Conservation (phyloP, 768 basidiomycete species). For the Podaxis sp. region DNA sequence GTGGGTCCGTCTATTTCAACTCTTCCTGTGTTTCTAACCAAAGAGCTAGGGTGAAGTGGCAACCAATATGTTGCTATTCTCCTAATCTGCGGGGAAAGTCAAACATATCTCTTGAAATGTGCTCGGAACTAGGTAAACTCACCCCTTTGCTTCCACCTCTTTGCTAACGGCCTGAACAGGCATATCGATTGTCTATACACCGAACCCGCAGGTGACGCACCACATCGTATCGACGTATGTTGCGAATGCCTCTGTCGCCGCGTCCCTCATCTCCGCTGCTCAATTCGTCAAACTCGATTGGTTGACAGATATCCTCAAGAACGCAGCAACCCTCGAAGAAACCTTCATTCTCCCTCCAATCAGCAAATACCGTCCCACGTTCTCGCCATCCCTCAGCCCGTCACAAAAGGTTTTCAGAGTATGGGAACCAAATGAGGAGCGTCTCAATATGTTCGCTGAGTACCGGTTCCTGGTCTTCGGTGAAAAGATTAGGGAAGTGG, state of each 20-base stretch:
- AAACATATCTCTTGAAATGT: constrained; percentile 38
- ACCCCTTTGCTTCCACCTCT: not conserved
- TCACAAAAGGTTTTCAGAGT: constrained; percentile 50
- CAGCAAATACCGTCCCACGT: constrained; percentile 58
- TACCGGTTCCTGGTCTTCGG: constrained; percentile 62
- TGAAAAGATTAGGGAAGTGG: constrained; percentile 51
- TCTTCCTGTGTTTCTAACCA: not conserved
- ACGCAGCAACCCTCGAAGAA: constrained; percentile 46
- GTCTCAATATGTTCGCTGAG: constrained; percentile 50
- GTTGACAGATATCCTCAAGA: constrained; percentile 58
- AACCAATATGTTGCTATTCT: constrained; percentile 48
- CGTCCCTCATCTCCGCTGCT: constrained; percentile 58
- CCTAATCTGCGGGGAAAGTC: constrained; percentile 35
- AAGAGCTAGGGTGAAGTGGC: constrained; percentile 48
- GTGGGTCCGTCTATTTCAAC: constrained; percentile 37
- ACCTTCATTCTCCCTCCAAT: constrained; percentile 49
- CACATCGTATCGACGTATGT: constrained; percentile 56
- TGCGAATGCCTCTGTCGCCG: constrained; percentile 48
- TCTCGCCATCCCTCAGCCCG: constrained; percentile 48
- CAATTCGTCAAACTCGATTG: constrained; percentile 68
- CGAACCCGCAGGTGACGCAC: constrained; percentile 54
- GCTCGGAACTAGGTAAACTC: constrained; percentile 51
- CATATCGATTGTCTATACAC: constrained; percentile 50
- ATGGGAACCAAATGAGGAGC: constrained; percentile 71
- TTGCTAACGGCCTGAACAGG: constrained; percentile 36